Evolutionary conservation across 352 stramenopile species (phyloP), one percentile per base, ranked within the genome.

Genomic region (Phytophthora colocasiae): DNA sequence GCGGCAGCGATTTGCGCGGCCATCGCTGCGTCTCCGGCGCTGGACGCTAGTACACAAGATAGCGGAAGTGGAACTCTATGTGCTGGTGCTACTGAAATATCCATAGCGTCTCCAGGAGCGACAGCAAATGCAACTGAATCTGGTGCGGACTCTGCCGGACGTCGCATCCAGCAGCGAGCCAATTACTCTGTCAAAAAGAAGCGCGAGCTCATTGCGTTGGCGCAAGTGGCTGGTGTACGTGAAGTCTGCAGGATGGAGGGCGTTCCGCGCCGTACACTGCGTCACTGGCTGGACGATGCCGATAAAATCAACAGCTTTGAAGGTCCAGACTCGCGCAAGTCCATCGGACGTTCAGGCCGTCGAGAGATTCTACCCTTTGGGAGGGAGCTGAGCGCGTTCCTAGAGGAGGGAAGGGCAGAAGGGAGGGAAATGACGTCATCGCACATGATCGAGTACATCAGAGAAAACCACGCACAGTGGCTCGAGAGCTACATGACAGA

Each of bases 101-200:
- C 53, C 17, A 73, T 69, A 38, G 29, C 27, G n/a, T 50, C 69
- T 12, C 17, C 39, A 60, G 53, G 41, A 9, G 40, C 43, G 22
- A 9, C 67, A 62, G 31, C 11, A 68, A 26, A 27, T 15, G 14
- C 57, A 11, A 32, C 48, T 27, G 71, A 63, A 55, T 41, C 4
- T 3, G 48, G 17, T 9, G 38, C n/a, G 19, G 54, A 71, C 40
- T 50, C 34, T 15, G 34, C 40, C 9, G 47, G 56, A 62, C 73
- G 45, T 8, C 73, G 69, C 24, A 50, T 48, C 9, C 62, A 72
- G 46, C 66, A 71, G 40, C 69, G 73, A 17, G 40, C 68, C 19
- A 78, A 81, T 44, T 81, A 78, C 62, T 81, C 73, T 12, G 73
- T 81, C 41, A 72, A 72, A 44, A 78, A 81, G 50, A 81, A 81